Percentiles rank a stretch among this genome's conserved stretches.
Conservation (phyloP, 495 filamentous ascomycete species). For the Platismatia glauca region DNA sequence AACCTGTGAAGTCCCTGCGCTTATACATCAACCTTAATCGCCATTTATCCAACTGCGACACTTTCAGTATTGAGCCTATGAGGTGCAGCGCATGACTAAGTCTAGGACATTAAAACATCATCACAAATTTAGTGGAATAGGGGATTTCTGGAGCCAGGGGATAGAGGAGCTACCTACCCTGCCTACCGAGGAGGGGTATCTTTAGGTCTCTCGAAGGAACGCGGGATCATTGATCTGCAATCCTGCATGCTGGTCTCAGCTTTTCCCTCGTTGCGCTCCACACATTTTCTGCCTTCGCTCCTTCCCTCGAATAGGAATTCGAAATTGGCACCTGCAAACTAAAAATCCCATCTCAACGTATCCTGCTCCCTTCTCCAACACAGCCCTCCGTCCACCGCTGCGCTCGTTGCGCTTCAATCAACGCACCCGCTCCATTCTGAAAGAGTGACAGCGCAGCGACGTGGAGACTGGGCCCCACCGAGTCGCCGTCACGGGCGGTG, state of each 20-base stretch:
- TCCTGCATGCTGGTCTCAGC: background rate
- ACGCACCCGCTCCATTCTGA: background rate
- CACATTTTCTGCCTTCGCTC: background rate
- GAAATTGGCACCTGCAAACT: background rate
- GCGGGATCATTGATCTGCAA: too few species aligned
- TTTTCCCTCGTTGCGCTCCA: background rate
- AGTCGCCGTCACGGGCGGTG: too few species aligned
- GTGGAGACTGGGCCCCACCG: too few species aligned
- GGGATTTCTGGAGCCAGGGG: background rate
- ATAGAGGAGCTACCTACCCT: background rate
- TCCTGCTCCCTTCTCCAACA: background rate
- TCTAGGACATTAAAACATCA: too few species aligned
- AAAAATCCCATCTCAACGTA: background rate
- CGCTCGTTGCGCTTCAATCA: background rate
- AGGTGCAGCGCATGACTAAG: background rate
- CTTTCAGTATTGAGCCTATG: background rate
- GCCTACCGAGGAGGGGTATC: background rate
- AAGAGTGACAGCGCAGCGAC: background rate
- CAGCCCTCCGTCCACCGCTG: background rate
- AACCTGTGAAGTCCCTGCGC: background rate
- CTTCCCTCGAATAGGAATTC: background rate
- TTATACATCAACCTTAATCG: background rate
- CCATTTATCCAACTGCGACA: background rate
- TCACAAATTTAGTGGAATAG: background rate
- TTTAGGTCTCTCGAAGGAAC: background rate